phyloP scores from a whole-genome alignment of 495 filamentous ascomycete species.

The Platismatia glauca region DNA sequence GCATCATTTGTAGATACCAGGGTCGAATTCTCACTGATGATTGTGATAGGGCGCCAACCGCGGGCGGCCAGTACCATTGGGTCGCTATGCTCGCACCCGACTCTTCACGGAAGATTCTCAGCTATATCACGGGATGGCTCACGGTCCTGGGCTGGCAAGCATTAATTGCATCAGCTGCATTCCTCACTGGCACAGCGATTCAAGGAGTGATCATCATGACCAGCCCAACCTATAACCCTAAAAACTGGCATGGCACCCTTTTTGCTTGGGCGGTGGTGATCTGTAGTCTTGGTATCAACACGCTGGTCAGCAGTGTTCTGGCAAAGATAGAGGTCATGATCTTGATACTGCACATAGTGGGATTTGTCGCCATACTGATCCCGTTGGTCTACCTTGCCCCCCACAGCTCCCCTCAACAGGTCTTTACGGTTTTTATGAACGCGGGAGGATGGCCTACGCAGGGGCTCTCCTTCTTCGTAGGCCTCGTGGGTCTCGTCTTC shows the following conservation, averaged over 20 bases:
- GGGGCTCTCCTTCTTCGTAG: constrained; percentile 38
- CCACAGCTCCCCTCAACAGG: constrained; percentile 28
- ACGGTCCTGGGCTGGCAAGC: constrained; percentile 39
- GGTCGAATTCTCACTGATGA: not conserved
- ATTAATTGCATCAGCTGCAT: constrained; percentile 29
- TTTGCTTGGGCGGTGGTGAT: constrained; percentile 34
- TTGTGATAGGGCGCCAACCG: constrained; percentile 34
- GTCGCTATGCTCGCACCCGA: constrained; percentile 39
- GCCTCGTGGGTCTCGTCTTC: constrained; percentile 32
- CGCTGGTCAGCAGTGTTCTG: constrained; percentile 30
- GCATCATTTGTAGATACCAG: not conserved
- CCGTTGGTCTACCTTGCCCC: constrained; percentile 41
- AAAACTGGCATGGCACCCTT: constrained; percentile 37
- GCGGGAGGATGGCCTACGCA: constrained; percentile 36
- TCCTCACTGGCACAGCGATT: constrained; percentile 33
- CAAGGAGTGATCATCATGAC: constrained; percentile 35
- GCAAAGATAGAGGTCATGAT: constrained; percentile 39
- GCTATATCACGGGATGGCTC: constrained; percentile 43
- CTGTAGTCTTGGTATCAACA: constrained; percentile 36
- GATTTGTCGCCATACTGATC: constrained; percentile 44
- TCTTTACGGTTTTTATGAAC: constrained; percentile 41
- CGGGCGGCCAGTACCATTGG: constrained; percentile 46
- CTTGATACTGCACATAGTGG: constrained; percentile 41
- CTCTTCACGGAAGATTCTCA: constrained; percentile 32
- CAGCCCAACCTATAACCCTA: constrained; percentile 27